Evolutionary conservation across 2,329 filamentous ascomycete genomes (phyloP).

Genomic region (Paraphaeosphaeria minitans): DNA sequence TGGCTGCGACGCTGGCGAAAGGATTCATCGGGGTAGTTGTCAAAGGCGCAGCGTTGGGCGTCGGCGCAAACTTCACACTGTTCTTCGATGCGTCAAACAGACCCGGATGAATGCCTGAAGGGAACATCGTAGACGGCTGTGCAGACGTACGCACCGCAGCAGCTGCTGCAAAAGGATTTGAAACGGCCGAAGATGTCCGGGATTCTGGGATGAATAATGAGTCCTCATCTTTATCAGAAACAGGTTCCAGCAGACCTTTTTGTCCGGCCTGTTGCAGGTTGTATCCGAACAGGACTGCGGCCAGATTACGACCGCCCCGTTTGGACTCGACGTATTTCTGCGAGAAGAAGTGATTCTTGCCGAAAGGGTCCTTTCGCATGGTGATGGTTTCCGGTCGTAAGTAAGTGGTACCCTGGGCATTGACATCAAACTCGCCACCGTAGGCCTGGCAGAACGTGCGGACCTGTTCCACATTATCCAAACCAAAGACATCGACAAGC

Average conservation of each 20-base stretch:
- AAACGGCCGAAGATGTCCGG: slow-evolving; percentile 1
- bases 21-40: slow-evolving; percentile 15
- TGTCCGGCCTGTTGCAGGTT: slow-evolving; percentile 51
- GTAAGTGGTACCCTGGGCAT: slow-evolving; percentile 54
- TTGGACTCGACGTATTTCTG: slow-evolving; percentile 63
- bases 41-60: slow-evolving; percentile 6
- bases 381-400: slow-evolving; percentile 59
- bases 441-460: slow-evolving; percentile 60
- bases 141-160: not conserved
- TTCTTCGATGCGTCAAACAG: slow-evolving; percentile 37
- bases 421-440: slow-evolving; percentile 56
- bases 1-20: slow-evolving; percentile 12
- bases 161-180: slow-evolving; percentile 1
- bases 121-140: not conserved
- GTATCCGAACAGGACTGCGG: slow-evolving; percentile 63
- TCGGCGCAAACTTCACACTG: slow-evolving; percentile 31
- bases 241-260: slow-evolving; percentile 54
- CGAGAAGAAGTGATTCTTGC: slow-evolving; percentile 59
- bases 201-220: slow-evolving; percentile 51
- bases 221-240: slow-evolving; percentile 21
- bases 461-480: slow-evolving; percentile 62
- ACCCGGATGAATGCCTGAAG: slow-evolving; percentile 25
- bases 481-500: slow-evolving; percentile 58
- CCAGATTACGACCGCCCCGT: slow-evolving; percentile 59
- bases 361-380: slow-evolving; percentile 24